These are phyloP conservation scores for Ramichloridium luteum DNA, from an alignment of 2,329 filamentous ascomycete species.

Conservation along the genomic window DNA sequence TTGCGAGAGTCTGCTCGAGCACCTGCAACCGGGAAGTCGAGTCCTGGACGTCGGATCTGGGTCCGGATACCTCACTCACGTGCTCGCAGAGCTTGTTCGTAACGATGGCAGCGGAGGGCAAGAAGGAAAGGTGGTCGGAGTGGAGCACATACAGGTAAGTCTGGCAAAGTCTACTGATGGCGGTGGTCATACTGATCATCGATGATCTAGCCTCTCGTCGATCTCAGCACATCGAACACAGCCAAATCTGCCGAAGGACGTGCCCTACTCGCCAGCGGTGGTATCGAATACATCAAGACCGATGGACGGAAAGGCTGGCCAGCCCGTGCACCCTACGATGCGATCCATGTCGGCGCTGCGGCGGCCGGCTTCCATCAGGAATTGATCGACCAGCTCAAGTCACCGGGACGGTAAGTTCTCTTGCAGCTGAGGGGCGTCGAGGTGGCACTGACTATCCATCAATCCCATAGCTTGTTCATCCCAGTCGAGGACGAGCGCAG, in stretches of 20 bases:
- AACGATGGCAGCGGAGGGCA: no score
- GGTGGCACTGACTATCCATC: constrained; percentile 5
- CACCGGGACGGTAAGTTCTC: constrained; percentile 51
- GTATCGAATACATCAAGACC: constrained; percentile 58
- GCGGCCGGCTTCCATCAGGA: constrained; percentile 60
- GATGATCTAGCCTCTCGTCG: constrained; percentile 27
- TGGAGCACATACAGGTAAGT: constrained; percentile 35
- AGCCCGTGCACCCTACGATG: constrained; percentile 58
- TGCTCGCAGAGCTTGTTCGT: constrained; percentile 66
- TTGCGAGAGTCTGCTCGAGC: constrained; percentile 48
- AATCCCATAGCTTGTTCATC: constrained; percentile 53
- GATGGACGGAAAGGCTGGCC: constrained; percentile 45
- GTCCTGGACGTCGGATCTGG: constrained; percentile 40
- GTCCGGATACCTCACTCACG: constrained; percentile 68
- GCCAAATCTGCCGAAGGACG: constrained; percentile 33
- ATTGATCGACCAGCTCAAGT: constrained; percentile 63
- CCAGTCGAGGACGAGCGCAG: constrained; percentile 50
- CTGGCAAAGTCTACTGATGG: not conserved
- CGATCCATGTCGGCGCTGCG: constrained; percentile 88
- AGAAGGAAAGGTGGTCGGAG: constrained; percentile 35
- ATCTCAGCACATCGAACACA: constrained; percentile 31
- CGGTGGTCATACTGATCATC: not conserved
- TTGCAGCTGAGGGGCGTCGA: constrained; percentile 1
- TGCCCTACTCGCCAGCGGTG: constrained; percentile 49
- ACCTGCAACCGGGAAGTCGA: constrained; percentile 39